Evolutionary conservation across 805 yeast species (phyloP).

Genomic region (Cyberlindnera subsufficiens): DNA sequence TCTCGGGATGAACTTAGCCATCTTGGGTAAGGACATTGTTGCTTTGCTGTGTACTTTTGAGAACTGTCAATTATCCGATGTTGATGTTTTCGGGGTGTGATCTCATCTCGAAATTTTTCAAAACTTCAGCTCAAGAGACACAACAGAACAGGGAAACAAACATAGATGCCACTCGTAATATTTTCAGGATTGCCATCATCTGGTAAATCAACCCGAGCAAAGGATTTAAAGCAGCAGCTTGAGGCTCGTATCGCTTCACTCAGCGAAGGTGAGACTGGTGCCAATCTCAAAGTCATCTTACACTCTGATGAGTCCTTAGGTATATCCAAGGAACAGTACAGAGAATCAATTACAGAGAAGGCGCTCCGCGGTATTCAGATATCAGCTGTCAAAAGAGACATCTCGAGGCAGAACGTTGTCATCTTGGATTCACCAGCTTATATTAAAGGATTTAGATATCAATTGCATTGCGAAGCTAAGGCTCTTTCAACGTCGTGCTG

Average conservation of each 20-base stretch:
- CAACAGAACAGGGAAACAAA: not conserved
- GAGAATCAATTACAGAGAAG: constrained; percentile 72
- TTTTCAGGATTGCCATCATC: constrained; percentile 82
- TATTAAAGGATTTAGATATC: constrained; percentile 94
- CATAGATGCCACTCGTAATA: constrained; percentile 73
- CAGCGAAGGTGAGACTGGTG: constrained; percentile 40
- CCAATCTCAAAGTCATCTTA: constrained; percentile 53
- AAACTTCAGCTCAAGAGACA: not conserved
- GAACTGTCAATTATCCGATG: not conserved
- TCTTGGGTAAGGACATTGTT: not conserved
- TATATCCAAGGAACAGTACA: constrained; percentile 59
- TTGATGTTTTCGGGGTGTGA: not conserved
- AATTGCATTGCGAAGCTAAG: constrained; percentile 89
- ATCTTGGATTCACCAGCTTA: constrained; percentile 82
- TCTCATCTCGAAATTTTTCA: constrained; percentile 6
- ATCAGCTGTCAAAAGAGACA: constrained; percentile 81
- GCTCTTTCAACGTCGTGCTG: constrained; percentile 76
- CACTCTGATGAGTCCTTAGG: constrained; percentile 79
- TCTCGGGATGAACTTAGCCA: constrained; percentile 54
- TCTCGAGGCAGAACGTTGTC: constrained; percentile 65
- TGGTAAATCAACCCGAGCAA: constrained; percentile 78
- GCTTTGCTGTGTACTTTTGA: too few species aligned
- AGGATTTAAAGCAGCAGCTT: constrained; percentile 43
- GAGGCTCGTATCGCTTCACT: constrained; percentile 37
- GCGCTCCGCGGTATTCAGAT: constrained; percentile 78